Percentiles rank a stretch among this genome's conserved stretches.
phyloP scores from a whole-genome alignment of 129 eudicot genomes.

The Daucus carota region DH1_v3.0 NC_030386.2:22716501-22717000 shows the following conservation, averaged over 20 bases:
- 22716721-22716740: not conserved
- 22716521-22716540: no score
- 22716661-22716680: not conserved
- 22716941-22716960: conserved; percentile 35
- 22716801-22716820: not conserved
- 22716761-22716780: not conserved
- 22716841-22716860: not conserved
- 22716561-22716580: no score
- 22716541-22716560: no score
- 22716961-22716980: conserved; percentile 51
- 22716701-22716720: not conserved
- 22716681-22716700: not conserved
- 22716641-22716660: not conserved
- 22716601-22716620: no score
- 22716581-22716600: no score
- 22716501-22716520: no score
- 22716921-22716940: conserved; percentile 70
- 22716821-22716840: not conserved
- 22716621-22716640: not conserved
- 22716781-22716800: not conserved
- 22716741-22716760: not conserved
- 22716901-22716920: conserved; percentile 74
- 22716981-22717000: conserved; percentile 71
- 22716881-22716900: conserved; percentile 77
- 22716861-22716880: not conserved